These are phyloP conservation scores for Suillus hirtellus DNA, from an alignment of 768 basidiomycete genomes.

Conservation along the genomic window DNA sequence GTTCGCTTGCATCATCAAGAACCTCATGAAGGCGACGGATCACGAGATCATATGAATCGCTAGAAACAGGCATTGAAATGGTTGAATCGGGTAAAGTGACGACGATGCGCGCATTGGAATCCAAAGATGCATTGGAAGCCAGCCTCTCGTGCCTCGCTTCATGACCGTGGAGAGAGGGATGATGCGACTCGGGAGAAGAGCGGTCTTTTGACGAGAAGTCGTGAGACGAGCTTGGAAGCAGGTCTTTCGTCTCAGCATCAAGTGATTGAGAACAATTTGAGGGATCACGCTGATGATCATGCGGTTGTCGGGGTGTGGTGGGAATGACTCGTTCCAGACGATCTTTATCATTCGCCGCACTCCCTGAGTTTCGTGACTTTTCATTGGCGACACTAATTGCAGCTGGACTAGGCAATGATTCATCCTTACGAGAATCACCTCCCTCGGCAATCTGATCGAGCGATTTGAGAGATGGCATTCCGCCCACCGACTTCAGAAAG, in stretches of 20 bases:
- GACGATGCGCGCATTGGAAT: constrained; percentile 40
- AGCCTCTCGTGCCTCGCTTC: constrained; percentile 22
- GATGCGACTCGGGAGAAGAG: constrained; percentile 36
- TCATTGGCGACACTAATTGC: background rate
- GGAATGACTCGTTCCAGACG: background rate
- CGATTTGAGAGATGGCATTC: constrained; percentile 46
- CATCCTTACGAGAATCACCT: constrained; percentile 26
- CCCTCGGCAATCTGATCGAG: constrained; percentile 49
- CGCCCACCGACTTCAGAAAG: constrained; percentile 60
- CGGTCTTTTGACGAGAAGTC: constrained; percentile 23
- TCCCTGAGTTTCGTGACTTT: constrained; percentile 7
- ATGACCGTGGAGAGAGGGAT: constrained; percentile 16
- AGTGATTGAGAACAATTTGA: constrained; percentile 4
- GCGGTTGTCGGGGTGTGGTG: background rate
- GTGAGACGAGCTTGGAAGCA: constrained; percentile 15
- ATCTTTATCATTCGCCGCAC: constrained; percentile 15
- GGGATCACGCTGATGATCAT: background rate
- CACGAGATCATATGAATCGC: constrained; percentile 47
- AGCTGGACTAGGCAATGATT: background rate
- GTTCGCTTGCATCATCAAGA: constrained; percentile 57
- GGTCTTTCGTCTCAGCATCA: constrained; percentile 16
- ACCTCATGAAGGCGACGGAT: constrained; percentile 58
- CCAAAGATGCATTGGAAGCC: constrained; percentile 27
- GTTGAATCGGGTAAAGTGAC: constrained; percentile 44
- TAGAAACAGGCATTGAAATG: constrained; percentile 24